A percentile compares a stretch with the other conserved stretches of the same genome.
These are phyloP conservation scores for Pyrus bretschneideri DNA, from an alignment of 306 rosid species.

Conservation along the genomic window DNA sequence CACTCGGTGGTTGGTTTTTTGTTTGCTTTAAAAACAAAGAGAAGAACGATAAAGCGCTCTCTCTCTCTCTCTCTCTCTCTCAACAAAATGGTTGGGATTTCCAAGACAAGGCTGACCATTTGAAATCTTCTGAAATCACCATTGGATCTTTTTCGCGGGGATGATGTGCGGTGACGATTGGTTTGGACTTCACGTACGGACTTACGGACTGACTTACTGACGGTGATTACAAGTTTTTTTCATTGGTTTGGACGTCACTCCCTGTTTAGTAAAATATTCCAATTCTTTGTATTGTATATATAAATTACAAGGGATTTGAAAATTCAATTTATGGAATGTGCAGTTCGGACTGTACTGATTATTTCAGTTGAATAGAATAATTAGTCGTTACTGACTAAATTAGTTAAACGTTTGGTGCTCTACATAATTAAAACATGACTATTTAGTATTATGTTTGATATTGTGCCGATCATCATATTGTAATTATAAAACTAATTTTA, in stretches of 20 bases:
- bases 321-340: too few relatives aligned
- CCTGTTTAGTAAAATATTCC: neutral
- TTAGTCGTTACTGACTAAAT: too few relatives aligned
- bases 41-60: neutral
- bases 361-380: too few relatives aligned
- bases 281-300: too few relatives aligned
- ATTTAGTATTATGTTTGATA: too few relatives aligned
- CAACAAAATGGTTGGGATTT: conserved; percentile 20
- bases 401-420: too few relatives aligned
- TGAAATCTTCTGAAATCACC: conserved; percentile 1
- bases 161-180: conserved; percentile 5
- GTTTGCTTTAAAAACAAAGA: conserved; percentile 15
- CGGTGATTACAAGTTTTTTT: conserved; percentile 2
- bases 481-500: too few relatives aligned
- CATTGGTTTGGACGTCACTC: neutral
- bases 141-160: neutral
- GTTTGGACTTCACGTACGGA: neutral
- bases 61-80: neutral
- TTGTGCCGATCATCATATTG: too few relatives aligned
- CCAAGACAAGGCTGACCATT: conserved; percentile 4
- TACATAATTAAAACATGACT: too few relatives aligned
- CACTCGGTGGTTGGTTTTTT: neutral
- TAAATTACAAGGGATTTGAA: too few relatives aligned
- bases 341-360: too few relatives aligned
- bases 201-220: neutral